phyloP scores from a whole-genome alignment of 108 stramenopile species.

The Hondaea fermentalgiana region DNA sequence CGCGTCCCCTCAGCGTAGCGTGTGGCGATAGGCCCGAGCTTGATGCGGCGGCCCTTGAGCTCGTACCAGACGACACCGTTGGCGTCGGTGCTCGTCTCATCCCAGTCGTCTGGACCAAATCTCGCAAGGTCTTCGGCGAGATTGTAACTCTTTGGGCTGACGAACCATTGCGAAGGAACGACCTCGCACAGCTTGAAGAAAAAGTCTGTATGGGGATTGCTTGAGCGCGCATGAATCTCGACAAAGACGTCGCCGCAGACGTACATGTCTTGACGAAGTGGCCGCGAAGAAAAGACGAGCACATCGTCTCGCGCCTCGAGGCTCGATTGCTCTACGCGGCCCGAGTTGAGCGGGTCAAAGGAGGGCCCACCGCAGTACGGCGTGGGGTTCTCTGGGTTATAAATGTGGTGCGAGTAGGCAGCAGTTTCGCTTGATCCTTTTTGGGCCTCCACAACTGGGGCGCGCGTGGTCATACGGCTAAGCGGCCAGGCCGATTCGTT shows the following conservation, averaged over 20 bases:
- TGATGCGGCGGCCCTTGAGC: neutral
- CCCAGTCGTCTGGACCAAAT: neutral
- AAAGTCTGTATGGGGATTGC: neutral
- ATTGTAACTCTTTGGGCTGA: neutral
- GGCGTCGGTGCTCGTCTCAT: neutral
- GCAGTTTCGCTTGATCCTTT: neutral
- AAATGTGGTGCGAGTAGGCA: neutral
- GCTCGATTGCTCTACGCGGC: neutral
- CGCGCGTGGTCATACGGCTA: neutral
- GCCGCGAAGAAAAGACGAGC: neutral
- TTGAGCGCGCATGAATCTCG: neutral
- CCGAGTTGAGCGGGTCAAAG: neutral
- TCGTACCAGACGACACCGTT: neutral
- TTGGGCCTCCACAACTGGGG: too few relatives aligned
- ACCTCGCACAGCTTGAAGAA: slow-evolving; percentile 1
- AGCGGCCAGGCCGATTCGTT: neutral
- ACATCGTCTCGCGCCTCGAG: slow-evolving; percentile 7
- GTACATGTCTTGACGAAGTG: neutral
- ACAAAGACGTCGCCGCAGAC: neutral
- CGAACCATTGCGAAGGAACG: neutral
- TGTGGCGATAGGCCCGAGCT: neutral
- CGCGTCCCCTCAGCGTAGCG: neutral
- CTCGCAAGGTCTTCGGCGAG: neutral
- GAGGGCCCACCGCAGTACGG: neutral
- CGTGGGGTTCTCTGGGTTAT: neutral